These are phyloP conservation scores for Rhizoctonia solani DNA, from an alignment of 1,284 basidiomycete genomes.

Conservation along the genomic window DNA sequence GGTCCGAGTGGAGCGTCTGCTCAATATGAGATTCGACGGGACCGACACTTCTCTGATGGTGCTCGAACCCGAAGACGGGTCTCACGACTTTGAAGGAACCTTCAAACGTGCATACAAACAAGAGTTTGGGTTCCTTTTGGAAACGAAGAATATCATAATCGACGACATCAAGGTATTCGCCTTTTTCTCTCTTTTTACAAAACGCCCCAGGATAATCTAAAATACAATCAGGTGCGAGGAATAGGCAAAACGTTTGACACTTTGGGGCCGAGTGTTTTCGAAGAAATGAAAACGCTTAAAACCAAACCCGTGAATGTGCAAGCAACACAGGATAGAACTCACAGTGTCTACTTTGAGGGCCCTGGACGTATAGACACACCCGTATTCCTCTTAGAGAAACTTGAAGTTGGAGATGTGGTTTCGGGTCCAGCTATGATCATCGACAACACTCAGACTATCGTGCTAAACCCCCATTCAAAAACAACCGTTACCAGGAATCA, in stretches of 20 bases:
- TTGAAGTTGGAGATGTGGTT: slow-evolving; percentile 72
- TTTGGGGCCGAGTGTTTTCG: slow-evolving; percentile 78
- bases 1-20: slow-evolving; percentile 75
- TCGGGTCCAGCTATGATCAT: slow-evolving; percentile 87
- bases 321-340: slow-evolving; percentile 42
- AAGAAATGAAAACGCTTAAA: slow-evolving; percentile 61
- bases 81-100: slow-evolving; percentile 75
- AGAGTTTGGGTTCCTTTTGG: slow-evolving; percentile 91
- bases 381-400: slow-evolving; percentile 69
- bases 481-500: slow-evolving; percentile 71
- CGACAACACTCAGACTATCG: slow-evolving; percentile 90
- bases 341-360: slow-evolving; percentile 80
- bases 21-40: slow-evolving; percentile 92
- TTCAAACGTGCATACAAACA: slow-evolving; percentile 78
- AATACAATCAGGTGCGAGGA: slow-evolving; percentile 58
- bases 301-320: slow-evolving; percentile 50
- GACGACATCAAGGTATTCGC: slow-evolving; percentile 84
- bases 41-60: slow-evolving; percentile 94
- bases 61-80: slow-evolving; percentile 57
- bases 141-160: slow-evolving; percentile 77
- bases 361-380: slow-evolving; percentile 77
- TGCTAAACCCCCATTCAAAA: slow-evolving; percentile 71
- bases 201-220: background rate
- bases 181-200: background rate
- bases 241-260: slow-evolving; percentile 89